Percentiles rank a stretch among this genome's conserved stretches.
phyloP scores from a whole-genome alignment of 2,329 filamentous ascomycete genomes.

The Ceratocystis ficicola region DNA sequence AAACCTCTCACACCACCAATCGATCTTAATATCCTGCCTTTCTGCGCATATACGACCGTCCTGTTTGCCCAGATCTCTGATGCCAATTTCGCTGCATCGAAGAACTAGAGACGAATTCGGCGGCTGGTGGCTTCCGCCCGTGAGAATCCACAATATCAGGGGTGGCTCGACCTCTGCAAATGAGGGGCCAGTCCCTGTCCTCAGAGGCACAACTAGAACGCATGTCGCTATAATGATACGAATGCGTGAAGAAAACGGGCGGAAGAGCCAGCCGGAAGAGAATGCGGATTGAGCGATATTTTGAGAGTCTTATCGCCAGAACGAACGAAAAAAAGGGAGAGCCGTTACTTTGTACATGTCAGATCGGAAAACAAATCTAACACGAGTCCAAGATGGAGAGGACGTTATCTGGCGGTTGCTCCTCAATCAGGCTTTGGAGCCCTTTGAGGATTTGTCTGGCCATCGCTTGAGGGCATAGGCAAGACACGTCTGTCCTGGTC shows the following conservation, averaged over 20 bases:
- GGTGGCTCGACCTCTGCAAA: neutral
- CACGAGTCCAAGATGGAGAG: neutral
- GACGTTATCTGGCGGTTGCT: neutral
- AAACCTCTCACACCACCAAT: too few relatives aligned
- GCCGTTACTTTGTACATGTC: neutral
- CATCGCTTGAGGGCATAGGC: conserved; percentile 1
- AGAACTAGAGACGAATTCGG: neutral
- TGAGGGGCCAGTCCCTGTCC: neutral
- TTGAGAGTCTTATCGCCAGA: neutral
- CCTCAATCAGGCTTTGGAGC: conserved; percentile 3
- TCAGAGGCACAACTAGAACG: neutral
- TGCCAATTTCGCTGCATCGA: neutral
- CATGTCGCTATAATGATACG: neutral
- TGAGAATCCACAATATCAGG: neutral
- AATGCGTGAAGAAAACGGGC: neutral
- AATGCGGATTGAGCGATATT: neutral
- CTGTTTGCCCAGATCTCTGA: neutral
- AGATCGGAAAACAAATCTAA: conserved; percentile 6
- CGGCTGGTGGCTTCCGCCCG: neutral
- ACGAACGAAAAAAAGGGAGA: neutral
- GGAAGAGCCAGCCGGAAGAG: neutral
- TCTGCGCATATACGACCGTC: neutral
- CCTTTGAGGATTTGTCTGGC: neutral
- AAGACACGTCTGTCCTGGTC: neutral
- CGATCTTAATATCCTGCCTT: too few relatives aligned